Conservation (phyloP, 768 basidiomycete species). For the Collybia sordida region DNA sequence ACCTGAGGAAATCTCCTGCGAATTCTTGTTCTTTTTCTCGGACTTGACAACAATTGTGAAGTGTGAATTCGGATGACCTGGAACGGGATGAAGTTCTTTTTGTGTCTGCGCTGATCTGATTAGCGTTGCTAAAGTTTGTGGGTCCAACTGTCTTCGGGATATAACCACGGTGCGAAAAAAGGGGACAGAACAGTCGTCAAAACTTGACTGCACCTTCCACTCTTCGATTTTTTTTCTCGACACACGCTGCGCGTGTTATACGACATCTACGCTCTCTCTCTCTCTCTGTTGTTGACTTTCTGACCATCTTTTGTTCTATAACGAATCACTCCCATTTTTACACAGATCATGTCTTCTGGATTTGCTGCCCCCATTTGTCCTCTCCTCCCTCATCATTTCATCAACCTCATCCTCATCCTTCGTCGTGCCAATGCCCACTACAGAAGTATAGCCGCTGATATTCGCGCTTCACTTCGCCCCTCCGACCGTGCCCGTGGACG, state of each 20-base stretch:
- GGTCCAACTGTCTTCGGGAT: slow-evolving; percentile 24
- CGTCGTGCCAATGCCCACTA: slow-evolving; percentile 44
- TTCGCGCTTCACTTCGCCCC: slow-evolving; percentile 32
- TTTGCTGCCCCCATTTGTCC: slow-evolving; percentile 5
- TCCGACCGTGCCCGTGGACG: slow-evolving; percentile 49
- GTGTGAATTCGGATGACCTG: no score
- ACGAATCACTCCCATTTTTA: slow-evolving; percentile 1
- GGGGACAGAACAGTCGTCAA: slow-evolving; percentile 18
- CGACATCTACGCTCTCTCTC: slow-evolving; percentile 13
- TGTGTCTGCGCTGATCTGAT: slow-evolving; percentile 15
- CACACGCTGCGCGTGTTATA: slow-evolving; percentile 36
- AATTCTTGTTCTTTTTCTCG: slow-evolving; percentile 14
- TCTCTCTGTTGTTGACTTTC: slow-evolving; percentile 4
- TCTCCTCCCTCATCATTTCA: slow-evolving; percentile 26
- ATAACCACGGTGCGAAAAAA: slow-evolving; percentile 12
- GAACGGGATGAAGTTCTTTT: slow-evolving; percentile 13
- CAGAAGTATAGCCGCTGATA: slow-evolving; percentile 31
- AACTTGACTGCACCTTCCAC: slow-evolving; percentile 8
- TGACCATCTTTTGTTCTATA: slow-evolving; percentile 2
- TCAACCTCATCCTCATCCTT: slow-evolving; percentile 39
- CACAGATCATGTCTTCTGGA: slow-evolving; percentile 18
- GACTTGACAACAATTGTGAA: no score
- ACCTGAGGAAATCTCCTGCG: neutral
- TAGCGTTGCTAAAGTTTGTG: slow-evolving; percentile 22
- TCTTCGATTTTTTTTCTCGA: slow-evolving; percentile 15